Percentiles rank a stretch among this genome's conserved stretches.
Evolutionary conservation across 805 yeast genomes (phyloP).

Genomic region (Nakazawaea anatomiae): DNA sequence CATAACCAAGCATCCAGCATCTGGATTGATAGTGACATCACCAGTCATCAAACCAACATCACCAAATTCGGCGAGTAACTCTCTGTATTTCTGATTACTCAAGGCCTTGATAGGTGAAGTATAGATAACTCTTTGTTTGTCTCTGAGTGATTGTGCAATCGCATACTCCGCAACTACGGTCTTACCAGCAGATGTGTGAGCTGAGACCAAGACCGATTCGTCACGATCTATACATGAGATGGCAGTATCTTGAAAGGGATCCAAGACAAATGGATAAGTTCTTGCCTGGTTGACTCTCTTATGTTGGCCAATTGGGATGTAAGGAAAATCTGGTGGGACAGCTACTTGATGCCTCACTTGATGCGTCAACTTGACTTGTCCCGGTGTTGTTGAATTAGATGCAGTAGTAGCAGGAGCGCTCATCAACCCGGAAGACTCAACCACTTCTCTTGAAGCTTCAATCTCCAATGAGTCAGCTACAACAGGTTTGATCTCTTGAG

Average conservation of each 20-base stretch:
- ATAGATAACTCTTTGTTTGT: slow-evolving; percentile 89
- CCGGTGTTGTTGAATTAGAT: slow-evolving; percentile 17
- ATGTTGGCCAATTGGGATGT: slow-evolving; percentile 84
- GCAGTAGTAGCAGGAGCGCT: slow-evolving; percentile 27
- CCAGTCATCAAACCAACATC: slow-evolving; percentile 99
- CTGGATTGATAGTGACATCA: slow-evolving; percentile 97
- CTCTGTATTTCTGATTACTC: slow-evolving; percentile 92
- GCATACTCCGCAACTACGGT: slow-evolving; percentile 97
- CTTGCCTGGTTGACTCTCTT: slow-evolving; percentile 75
- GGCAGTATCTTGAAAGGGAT: slow-evolving; percentile 97
- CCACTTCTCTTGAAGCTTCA: slow-evolving; percentile 84
- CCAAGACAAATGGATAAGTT: slow-evolving; percentile 85
- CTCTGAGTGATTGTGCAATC: slow-evolving; percentile 88
- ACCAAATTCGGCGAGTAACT: slow-evolving; percentile 84
- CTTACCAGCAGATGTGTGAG: slow-evolving; percentile 97
- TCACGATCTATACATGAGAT: slow-evolving; percentile 92
- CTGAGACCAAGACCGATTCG: slow-evolving; percentile 94
- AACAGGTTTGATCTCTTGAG: slow-evolving; percentile 54
- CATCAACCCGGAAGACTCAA: slow-evolving; percentile 70
- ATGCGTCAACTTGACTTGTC: slow-evolving; percentile 67
- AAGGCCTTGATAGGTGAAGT: slow-evolving; percentile 95
- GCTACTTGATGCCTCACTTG: slow-evolving; percentile 98
- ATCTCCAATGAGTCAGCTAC: slow-evolving; percentile 85
- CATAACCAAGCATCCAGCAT: slow-evolving; percentile 97
- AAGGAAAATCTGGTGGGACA: slow-evolving; percentile 85